Percentiles rank a stretch among this genome's conserved stretches.
These are phyloP conservation scores for Oxyria digyna DNA, from an alignment of 148 eudicot genomes.

Conservation along the genomic window DNA sequence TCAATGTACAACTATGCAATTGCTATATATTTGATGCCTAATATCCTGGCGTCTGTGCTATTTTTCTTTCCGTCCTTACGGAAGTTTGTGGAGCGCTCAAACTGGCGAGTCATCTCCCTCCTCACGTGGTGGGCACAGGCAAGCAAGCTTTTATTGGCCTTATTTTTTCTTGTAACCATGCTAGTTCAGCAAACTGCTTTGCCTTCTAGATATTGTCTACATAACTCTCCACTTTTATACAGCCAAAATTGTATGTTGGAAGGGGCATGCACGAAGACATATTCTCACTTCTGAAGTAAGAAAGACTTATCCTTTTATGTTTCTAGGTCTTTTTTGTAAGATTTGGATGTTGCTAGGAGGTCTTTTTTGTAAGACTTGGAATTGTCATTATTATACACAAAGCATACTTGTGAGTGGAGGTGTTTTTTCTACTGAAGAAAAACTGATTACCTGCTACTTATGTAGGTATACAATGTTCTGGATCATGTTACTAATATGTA, in stretches of 20 bases:
- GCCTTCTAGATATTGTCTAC: background rate
- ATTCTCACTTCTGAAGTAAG: slow-evolving; percentile 88
- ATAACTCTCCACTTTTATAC: slow-evolving; percentile 14
- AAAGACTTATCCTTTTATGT: background rate
- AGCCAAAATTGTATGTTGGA: slow-evolving; percentile 94
- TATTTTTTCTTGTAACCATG: background rate
- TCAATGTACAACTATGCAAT: slow-evolving; percentile 53
- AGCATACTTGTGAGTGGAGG: background rate
- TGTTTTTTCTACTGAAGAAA: background rate
- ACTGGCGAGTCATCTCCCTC: slow-evolving; percentile 51
- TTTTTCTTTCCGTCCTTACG: slow-evolving; percentile 68
- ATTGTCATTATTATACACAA: background rate
- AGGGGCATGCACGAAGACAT: slow-evolving; percentile 99
- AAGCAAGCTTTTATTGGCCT: slow-evolving; percentile 26
- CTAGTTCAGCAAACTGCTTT: background rate
- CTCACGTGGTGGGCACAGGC: slow-evolving; percentile 99
- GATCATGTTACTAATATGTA: slow-evolving; percentile 77
- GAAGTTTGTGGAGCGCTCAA: slow-evolving; percentile 70
- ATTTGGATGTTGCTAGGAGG: slow-evolving; percentile 4
- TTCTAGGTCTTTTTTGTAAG: background rate
- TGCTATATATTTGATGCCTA: slow-evolving; percentile 75
- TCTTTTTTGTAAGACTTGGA: background rate
- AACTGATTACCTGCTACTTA: slow-evolving; percentile 1
- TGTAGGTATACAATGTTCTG: slow-evolving; percentile 81
- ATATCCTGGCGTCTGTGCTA: slow-evolving; percentile 51